Conservation (phyloP, 2,329 filamentous ascomycete species). For the Sclerotinia trifoliorum region DNA sequence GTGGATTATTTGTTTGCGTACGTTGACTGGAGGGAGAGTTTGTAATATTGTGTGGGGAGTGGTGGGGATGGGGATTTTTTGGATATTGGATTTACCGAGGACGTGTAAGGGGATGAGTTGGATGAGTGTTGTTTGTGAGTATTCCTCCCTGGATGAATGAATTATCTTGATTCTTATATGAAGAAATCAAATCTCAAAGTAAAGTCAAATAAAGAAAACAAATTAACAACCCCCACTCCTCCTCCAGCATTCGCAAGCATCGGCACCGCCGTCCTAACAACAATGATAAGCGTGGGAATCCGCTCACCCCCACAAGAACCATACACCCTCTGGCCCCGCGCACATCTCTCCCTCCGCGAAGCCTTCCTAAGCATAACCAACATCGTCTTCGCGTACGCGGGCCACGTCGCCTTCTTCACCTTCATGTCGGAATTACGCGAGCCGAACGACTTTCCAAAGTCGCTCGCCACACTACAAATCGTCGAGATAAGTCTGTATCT, state of each 20-base stretch:
- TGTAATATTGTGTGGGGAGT: slow-evolving; percentile 57
- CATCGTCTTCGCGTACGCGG: slow-evolving; percentile 60
- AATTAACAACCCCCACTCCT: background rate
- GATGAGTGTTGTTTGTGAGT: slow-evolving; percentile 51
- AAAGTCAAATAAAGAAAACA: no score
- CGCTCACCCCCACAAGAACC: slow-evolving; percentile 32
- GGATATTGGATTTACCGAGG: slow-evolving; percentile 53
- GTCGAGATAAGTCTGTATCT: slow-evolving; percentile 62
- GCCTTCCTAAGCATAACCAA: slow-evolving; percentile 53
- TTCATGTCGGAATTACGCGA: slow-evolving; percentile 58
- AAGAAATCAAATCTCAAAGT: no score
- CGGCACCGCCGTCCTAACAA: slow-evolving; percentile 52
- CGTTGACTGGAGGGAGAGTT: slow-evolving; percentile 50
- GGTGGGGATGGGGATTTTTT: slow-evolving; percentile 51
- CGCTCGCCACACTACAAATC: slow-evolving; percentile 56
- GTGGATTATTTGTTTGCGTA: slow-evolving; percentile 58
- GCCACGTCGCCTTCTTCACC: slow-evolving; percentile 60
- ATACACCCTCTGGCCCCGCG: slow-evolving; percentile 25
- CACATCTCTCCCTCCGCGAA: slow-evolving; percentile 42
- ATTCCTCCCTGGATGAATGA: no score
- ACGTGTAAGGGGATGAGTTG: slow-evolving; percentile 56
- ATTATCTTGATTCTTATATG: no score
- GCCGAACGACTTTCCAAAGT: slow-evolving; percentile 56
- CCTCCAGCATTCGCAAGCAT: slow-evolving; percentile 53
- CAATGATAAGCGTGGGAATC: slow-evolving; percentile 48